phyloP scores from a whole-genome alignment of 2,329 filamentous ascomycete species.

The Rhynchosporium agropyri region DNA sequence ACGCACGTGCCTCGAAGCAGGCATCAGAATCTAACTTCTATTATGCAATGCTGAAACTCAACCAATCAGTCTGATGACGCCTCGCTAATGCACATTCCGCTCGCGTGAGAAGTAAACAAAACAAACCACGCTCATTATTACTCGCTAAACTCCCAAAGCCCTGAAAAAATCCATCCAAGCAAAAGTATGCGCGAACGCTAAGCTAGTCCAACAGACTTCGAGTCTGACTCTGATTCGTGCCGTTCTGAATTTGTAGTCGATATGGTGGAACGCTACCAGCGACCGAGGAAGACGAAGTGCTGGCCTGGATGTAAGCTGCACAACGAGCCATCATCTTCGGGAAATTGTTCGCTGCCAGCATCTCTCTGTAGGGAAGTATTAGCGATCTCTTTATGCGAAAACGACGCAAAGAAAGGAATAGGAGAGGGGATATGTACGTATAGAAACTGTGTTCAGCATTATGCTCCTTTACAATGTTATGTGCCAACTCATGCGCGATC shows the following conservation, averaged over 20 bases:
- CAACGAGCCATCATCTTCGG: slow-evolving; percentile 59
- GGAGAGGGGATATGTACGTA: slow-evolving; percentile 54
- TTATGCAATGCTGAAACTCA: slow-evolving; percentile 4
- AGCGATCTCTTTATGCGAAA: neutral
- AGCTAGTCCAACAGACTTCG: slow-evolving; percentile 3
- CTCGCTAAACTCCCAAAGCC: too few species aligned
- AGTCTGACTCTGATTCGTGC: too few species aligned
- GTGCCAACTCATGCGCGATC: slow-evolving; percentile 92
- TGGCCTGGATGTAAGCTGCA: slow-evolving; percentile 27
- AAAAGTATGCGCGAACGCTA: neutral
- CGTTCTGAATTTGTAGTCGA: slow-evolving; percentile 1
- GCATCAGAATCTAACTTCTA: slow-evolving; percentile 3
- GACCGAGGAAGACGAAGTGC: neutral
- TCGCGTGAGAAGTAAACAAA: neutral
- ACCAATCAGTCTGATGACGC: slow-evolving; percentile 8
- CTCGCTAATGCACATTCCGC: slow-evolving; percentile 6
- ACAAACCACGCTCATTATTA: neutral
- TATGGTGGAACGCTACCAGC: neutral
- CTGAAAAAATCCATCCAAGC: too few species aligned
- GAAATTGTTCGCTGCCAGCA: slow-evolving; percentile 79
- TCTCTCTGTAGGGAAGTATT: slow-evolving; percentile 55
- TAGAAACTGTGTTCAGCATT: slow-evolving; percentile 82
- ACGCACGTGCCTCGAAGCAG: neutral
- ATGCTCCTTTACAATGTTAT: slow-evolving; percentile 84
- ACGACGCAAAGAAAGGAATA: neutral